Conservation (phyloP, 768 basidiomycete species). For the Suillus sp. region DNA sequence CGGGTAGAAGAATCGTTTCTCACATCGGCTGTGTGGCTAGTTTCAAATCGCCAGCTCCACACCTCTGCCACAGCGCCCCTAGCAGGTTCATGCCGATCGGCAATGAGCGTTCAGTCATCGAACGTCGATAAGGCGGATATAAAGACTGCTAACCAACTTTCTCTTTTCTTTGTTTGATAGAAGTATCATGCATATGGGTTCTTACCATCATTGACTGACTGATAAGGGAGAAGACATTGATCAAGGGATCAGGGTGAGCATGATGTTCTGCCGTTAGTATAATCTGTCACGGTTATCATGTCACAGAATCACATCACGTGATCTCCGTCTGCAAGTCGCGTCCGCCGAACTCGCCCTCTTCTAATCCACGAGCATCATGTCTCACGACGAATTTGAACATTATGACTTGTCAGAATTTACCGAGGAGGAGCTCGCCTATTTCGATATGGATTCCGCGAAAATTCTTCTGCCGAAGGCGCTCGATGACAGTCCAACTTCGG, state of each 20-base stretch:
- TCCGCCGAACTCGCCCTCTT: neutral
- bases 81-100: conserved; percentile 1
- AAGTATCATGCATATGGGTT: neutral
- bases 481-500: neutral
- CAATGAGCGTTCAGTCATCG: neutral
- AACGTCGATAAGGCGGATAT: neutral
- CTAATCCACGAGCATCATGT: conserved; percentile 20
- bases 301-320: neutral
- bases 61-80: neutral
- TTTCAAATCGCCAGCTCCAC: neutral
- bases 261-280: neutral
- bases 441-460: conserved; percentile 43
- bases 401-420: conserved; percentile 61
- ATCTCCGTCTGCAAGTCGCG: neutral
- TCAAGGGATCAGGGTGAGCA: neutral
- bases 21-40: neutral
- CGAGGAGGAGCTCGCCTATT: conserved; percentile 52
- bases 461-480: conserved; percentile 14
- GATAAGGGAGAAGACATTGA: neutral
- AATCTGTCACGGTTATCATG: neutral
- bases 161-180: neutral
- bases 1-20: neutral
- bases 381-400: conserved; percentile 44
- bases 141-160: no score
- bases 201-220: neutral